These are phyloP conservation scores for Xanthoconium purpureum DNA, from an alignment of 768 basidiomycete species.

Conservation along the genomic window DNA sequence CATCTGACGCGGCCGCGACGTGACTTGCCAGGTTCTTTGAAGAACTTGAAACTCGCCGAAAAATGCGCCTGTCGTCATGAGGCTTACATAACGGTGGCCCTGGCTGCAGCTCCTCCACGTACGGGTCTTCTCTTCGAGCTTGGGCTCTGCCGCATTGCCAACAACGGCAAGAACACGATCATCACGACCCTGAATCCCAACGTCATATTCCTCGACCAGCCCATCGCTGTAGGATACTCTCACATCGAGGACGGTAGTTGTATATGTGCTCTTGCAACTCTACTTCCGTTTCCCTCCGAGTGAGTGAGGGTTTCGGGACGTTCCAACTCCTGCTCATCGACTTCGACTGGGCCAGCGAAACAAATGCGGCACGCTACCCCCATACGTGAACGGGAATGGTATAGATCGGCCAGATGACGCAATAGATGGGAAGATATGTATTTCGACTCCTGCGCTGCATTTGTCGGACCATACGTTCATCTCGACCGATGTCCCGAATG, in stretches of 20 bases:
- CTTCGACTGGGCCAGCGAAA: too few species aligned
- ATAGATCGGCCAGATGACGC: too few species aligned
- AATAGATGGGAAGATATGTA: too few species aligned
- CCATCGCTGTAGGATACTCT: constrained; percentile 87
- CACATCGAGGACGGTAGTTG: constrained; percentile 74
- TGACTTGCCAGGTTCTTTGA: constrained; percentile 76
- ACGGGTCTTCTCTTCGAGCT: constrained; percentile 92
- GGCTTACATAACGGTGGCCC: constrained; percentile 90
- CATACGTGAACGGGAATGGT: too few species aligned
- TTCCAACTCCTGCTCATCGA: too few species aligned
- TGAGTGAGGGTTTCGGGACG: too few species aligned
- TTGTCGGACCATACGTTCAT: too few species aligned
- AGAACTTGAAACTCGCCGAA: constrained; percentile 66
- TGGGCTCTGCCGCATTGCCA: constrained; percentile 76
- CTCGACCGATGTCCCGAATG: too few species aligned
- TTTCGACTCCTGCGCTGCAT: too few species aligned
- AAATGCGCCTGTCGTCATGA: constrained; percentile 79
- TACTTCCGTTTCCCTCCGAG: constrained; percentile 82
- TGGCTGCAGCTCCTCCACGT: constrained; percentile 68
- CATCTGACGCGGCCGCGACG: background rate
- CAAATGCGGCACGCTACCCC: too few species aligned
- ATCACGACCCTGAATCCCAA: constrained; percentile 72
- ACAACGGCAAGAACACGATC: constrained; percentile 65
- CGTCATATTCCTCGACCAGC: constrained; percentile 63
- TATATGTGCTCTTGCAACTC: constrained; percentile 79